Base-by-base conservation (phyloP, 768 basidiomycete genomes). In the Pisolithus orientalis region DNA sequence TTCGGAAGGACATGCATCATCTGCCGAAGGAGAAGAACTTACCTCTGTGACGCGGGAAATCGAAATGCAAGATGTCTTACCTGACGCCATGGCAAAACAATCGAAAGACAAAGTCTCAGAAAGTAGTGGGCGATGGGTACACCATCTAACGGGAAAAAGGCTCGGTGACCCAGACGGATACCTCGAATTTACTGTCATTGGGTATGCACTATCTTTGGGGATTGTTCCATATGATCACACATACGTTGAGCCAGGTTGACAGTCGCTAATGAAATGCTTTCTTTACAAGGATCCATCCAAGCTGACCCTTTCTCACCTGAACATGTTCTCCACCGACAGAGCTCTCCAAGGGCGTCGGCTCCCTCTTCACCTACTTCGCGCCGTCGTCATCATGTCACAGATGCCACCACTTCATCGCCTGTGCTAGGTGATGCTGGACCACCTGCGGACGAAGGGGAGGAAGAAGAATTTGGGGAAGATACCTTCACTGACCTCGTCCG, bases 241-340 rank as follows among this genome's bases (percentile, higher is more conserved):
- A 16, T 16, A 16, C 13, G 21, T 25, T 34, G 9, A n/a, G n/a
- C 31, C 31, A 96, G 94, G 25, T 66, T 94, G 53, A 93, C 85
- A 13, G 81, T 94, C 32, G 91, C 92, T 31, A 94, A 96, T 62
- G 87, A 94, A 63, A 94, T 95, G 91, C 71, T 96, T 17, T 94
- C 92, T 2, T 70, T 96, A 11, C 76, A 90, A 29, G 93, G 93
- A 8, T 93, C 91, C 3, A 73, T 94, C 53, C 88, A 90, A 59
- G 65, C 71, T 4, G 82, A 90, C 59, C 88, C 87, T 2, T 88
- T 90, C 67, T 84, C 85, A 5, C 75, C 79, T 1, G 72, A 71
- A 43, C 85, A 87, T 63, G 62, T 73, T 25, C 69, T 74, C 16
- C 62, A 63, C 63, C n/a, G 48, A 59, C 6, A 38, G 55, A 29